phyloP scores from a whole-genome alignment of 83 land plant genomes.

The Picea abies region DNA sequence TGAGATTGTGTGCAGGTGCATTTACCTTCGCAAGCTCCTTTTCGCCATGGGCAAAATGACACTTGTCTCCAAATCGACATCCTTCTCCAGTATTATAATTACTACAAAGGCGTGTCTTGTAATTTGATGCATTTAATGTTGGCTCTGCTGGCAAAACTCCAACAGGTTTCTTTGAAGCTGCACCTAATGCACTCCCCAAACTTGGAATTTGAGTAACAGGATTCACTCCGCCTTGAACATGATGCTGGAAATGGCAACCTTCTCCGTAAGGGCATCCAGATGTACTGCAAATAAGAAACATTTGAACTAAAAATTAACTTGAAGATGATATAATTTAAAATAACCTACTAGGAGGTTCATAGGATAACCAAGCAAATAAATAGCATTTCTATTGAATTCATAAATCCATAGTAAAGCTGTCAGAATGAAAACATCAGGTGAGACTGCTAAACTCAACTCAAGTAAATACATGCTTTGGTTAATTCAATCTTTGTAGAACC shows the following conservation, averaged over 20 bases:
- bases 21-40: constrained; percentile 60
- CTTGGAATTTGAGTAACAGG: constrained; percentile 58
- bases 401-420: no score
- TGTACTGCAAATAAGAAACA: constrained; percentile 48
- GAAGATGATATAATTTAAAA: no score
- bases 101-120: constrained; percentile 65
- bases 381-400: no score
- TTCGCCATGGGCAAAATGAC: constrained; percentile 83
- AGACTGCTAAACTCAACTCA: no score
- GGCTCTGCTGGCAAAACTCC: constrained; percentile 26
- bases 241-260: constrained; percentile 79
- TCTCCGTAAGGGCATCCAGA: constrained; percentile 94
- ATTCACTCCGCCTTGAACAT: constrained; percentile 77
- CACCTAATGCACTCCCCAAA: constrained; percentile 22
- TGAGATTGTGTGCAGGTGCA: constrained; percentile 21
- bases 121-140: constrained; percentile 20
- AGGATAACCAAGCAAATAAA: no score
- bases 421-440: no score
- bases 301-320: not conserved
- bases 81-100: constrained; percentile 63
- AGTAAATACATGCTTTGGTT: no score
- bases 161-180: constrained; percentile 30
- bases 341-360: no score
- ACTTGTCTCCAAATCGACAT: constrained; percentile 78
- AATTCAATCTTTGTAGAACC: no score